Evolutionary conservation across 371 early-diverging fungal species (phyloP), one percentile per base, ranked within the genome.

Genomic region (Edhazardia aedis): DNA sequence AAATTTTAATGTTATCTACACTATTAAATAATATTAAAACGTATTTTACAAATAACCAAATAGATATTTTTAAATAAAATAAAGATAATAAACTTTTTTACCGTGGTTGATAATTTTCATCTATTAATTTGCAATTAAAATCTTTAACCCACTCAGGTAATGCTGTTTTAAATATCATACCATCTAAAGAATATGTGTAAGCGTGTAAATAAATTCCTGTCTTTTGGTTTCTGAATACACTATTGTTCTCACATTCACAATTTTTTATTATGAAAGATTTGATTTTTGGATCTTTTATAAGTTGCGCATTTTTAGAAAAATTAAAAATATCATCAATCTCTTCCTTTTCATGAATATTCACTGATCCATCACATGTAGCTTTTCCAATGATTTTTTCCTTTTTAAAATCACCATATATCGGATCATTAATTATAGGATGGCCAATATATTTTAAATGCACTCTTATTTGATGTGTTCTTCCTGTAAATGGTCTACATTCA

Each of bases 391-490:
- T 47, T 47, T 23, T 4, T 7, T 7, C 7, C 6, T 47, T 19
- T 47, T 27, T 47, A 14, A 18, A 21, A 40, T 52, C 12, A 18
- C 26, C 18, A 25, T 52, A 52, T 19, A 52, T 37, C 22, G 21
- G 85, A 66, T 98, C 99, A 66, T 93, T 89, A 29, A 82, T 84
- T 51, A 98, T 92, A 0, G 94, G 92, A 62, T 77, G 78, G 3
- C 95, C 95, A 0, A 98, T 76, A 63, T 77, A 82, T 63, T 85
- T 83, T 39, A 95, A 71, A 69, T 98, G 99, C 14, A 92, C 90
- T 42, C 99, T 81, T 53, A 98, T 93, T 71, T 98, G 99, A 65
- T 98, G 99, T 0, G 95, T 90, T 39, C 99, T 76, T 1, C 99
- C 99, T 0, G 91, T 91, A 19, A 81, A 61, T 0, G 94, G 98